Evolutionary conservation across 306 rosid species (phyloP), one percentile per base, ranked within the genome.

Genomic region (Trifolium subterraneum): DNA sequence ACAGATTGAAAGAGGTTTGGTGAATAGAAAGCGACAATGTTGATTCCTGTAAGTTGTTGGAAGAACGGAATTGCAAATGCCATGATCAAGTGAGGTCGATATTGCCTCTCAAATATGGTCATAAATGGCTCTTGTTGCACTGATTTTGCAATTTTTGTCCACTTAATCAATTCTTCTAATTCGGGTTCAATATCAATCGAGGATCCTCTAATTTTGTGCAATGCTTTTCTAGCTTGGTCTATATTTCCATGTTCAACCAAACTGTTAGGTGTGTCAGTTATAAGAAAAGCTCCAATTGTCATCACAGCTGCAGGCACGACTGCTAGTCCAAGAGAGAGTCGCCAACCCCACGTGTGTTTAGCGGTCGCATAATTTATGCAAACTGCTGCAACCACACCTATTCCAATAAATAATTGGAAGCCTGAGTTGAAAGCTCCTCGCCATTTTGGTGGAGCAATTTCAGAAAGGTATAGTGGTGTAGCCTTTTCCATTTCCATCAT

Each of bases 1-100:
- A 92, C 87, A 0, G 93, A 86, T n/a, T 87, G 91, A 71, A 92
- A 92, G 73, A 92, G 79, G 22, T 87, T 86, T 1, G 96, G 97
- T 0, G 97, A 74, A 69, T 92, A 92, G 23, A 92, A 92, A 0
- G 93, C 96, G 0, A 92, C 81, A 12, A 88, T 77, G 72, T 87
- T 89, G 20, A 92, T 87, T 42, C 96, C 97, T 0, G 91, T 80
- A 4, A 92, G 35, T 54, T 89, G 91, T 42, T 92, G 93, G 9
- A 89, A 89, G 16, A 85, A 80, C 0, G 93, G 88, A 31, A 89
- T 83, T 1, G 84, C 86, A 19, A 92, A 14, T 1, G 88, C 81
- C 78, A 92, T 81, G 6, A 86, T 79, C 62, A 92, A 67, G 45
- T 87, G 97, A 52, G 96, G 97, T 35, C 96, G 81, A 77, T 92